Evolutionary conservation across 2,329 filamentous ascomycete species (phyloP).

Genomic region (Tolypocladium nubicola): DNA sequence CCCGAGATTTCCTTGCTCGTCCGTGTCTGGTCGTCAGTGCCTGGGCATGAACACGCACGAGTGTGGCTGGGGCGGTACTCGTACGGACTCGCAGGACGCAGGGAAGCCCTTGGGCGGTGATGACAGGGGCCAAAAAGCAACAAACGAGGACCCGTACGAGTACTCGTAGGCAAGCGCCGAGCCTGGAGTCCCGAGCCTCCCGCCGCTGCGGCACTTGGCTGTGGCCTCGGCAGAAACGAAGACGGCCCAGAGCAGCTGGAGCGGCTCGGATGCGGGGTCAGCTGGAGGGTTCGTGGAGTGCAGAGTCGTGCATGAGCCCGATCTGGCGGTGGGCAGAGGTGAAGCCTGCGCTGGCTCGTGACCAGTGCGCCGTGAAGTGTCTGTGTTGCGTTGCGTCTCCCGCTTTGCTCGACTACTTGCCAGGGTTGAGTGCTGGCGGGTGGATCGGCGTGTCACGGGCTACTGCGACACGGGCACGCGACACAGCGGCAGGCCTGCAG

Average conservation of each 20-base stretch:
- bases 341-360: not conserved
- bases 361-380: not conserved
- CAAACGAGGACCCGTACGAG: no score
- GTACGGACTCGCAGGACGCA: no score
- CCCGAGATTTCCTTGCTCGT: not conserved
- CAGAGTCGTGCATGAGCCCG: not conserved
- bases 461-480: not conserved
- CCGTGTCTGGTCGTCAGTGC: not conserved
- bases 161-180: not conserved
- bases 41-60: not conserved
- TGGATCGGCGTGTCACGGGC: not conserved
- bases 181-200: not conserved
- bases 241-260: no score
- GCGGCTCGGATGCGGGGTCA: not conserved
- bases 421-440: not conserved
- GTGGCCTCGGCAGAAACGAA: not conserved
- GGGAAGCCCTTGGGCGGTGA: not conserved
- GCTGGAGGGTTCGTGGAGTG: not conserved
- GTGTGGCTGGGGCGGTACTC: not conserved
- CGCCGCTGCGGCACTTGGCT: not conserved
- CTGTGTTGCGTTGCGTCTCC: not conserved
- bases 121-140: no score
- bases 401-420: not conserved
- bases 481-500: not conserved
- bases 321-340: not conserved